phyloP scores from a whole-genome alignment of 129 eudicot species.

The Flaveria trinervia region DNA sequence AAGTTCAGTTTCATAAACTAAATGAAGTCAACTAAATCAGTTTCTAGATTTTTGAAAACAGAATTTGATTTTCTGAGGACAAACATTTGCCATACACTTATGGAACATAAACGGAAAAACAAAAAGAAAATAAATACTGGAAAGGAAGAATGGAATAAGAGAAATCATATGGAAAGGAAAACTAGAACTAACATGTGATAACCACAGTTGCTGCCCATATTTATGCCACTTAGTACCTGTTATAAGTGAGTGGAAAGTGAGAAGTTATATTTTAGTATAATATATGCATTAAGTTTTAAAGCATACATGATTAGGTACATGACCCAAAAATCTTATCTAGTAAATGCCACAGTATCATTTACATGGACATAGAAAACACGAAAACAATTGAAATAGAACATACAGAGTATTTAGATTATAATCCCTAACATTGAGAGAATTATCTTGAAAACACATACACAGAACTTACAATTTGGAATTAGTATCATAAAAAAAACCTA shows the following conservation, averaged over 20 bases:
- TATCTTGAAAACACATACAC: neutral
- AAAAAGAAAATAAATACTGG: neutral
- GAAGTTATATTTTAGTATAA: neutral
- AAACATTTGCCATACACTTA: neutral
- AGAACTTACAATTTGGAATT: neutral
- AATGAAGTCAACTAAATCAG: neutral
- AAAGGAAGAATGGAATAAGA: neutral
- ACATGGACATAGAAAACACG: neutral
- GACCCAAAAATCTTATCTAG: neutral
- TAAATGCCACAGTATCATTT: neutral
- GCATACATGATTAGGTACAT: neutral
- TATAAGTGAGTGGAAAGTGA: constrained; percentile 11
- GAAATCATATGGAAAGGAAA: constrained; percentile 10
- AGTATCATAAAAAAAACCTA: neutral
- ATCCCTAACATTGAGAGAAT: neutral
- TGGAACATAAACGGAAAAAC: neutral
- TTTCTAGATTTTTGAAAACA: neutral
- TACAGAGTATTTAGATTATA: neutral
- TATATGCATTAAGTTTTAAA: neutral
- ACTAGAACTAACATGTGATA: constrained; percentile 68
- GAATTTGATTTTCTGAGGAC: neutral
- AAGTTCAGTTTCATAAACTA: neutral
- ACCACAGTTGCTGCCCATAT: constrained; percentile 95
- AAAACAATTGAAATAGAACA: neutral
- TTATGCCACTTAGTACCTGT: constrained; percentile 97